Conservation (phyloP, 176 grass and related monocot species). For the Avena sativa region DNA sequence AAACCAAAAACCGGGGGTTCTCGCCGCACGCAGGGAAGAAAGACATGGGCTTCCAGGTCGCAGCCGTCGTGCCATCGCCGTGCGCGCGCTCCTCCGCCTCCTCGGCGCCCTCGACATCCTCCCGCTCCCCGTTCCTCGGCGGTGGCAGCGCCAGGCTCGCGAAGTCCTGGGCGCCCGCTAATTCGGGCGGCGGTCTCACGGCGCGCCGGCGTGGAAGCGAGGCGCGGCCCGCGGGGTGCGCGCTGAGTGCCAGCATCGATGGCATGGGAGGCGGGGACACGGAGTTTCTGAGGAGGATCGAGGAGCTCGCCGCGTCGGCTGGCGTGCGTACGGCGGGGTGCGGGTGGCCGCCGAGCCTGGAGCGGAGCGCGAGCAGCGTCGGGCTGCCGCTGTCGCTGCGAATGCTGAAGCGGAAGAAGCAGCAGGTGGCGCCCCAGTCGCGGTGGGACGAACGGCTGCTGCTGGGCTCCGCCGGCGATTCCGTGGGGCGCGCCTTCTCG, state of each 20-base stretch:
- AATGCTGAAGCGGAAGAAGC: constrained; percentile 86
- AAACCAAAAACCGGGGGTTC: constrained; percentile 19
- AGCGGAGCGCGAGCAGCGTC: constrained; percentile 54
- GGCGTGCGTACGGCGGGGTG: constrained; percentile 34
- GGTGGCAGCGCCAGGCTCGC: constrained; percentile 28
- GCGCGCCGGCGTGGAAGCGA: not conserved
- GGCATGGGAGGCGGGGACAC: constrained; percentile 54
- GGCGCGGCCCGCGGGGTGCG: constrained; percentile 30
- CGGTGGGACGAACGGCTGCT: constrained; percentile 59
- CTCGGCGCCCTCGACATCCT: constrained; percentile 50
- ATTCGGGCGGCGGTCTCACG: not conserved
- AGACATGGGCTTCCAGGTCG: constrained; percentile 51
- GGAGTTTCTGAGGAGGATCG: constrained; percentile 64
- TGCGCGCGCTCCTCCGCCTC: constrained; percentile 32
- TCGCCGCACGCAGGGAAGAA: not conserved
- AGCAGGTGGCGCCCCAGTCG: constrained; percentile 23
- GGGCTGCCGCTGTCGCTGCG: constrained; percentile 77
- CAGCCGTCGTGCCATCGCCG: constrained; percentile 41
- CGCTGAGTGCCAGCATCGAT: constrained; percentile 54
- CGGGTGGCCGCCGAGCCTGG: constrained; percentile 53
- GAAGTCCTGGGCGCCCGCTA: constrained; percentile 44
- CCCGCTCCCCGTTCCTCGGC: constrained; percentile 43
- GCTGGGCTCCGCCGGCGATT: constrained; percentile 58
- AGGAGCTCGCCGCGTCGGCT: constrained; percentile 56
- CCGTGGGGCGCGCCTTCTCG: constrained; percentile 81